A percentile compares a stretch with the other conserved stretches of the same genome.
Conservation (phyloP, 73 alveolate genomes). For the Symbiodinium natans region DNA sequence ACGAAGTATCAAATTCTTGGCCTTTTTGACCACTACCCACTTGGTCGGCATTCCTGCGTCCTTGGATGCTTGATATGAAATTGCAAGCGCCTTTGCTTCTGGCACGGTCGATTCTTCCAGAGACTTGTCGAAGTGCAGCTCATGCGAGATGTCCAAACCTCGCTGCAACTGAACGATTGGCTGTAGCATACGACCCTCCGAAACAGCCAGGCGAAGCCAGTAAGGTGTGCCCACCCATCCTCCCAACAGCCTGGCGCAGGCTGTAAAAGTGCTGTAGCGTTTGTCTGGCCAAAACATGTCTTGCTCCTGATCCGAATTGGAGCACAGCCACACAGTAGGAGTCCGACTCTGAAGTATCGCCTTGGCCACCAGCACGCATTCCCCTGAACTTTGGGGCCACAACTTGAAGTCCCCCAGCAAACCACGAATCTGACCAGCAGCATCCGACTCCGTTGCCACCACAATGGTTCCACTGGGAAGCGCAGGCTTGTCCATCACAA, state of each 20-base stretch:
- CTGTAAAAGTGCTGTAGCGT: neutral
- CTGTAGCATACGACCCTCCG: neutral
- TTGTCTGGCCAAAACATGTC: neutral
- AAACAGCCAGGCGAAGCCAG: neutral
- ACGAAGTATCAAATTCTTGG: neutral
- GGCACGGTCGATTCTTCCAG: neutral
- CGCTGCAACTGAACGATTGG: neutral
- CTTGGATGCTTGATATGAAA: neutral
- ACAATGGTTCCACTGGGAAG: neutral
- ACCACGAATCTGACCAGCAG: neutral
- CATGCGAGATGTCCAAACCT: neutral
- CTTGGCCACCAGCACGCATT: neutral
- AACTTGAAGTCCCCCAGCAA: neutral
- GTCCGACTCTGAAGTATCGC: neutral
- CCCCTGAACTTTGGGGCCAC: neutral
- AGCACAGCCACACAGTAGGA: neutral
- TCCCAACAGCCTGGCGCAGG: neutral
- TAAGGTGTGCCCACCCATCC: neutral
- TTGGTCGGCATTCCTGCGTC: neutral
- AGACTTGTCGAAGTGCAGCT: slow-evolving; percentile 3
- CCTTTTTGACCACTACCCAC: neutral
- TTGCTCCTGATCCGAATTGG: neutral
- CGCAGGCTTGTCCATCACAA: neutral
- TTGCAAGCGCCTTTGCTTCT: neutral
- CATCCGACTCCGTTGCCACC: neutral